Evolutionary conservation across 1,284 basidiomycete species (phyloP), one percentile per base, ranked within the genome.

Genomic region (Phellopilus nigrolimitatus): DNA sequence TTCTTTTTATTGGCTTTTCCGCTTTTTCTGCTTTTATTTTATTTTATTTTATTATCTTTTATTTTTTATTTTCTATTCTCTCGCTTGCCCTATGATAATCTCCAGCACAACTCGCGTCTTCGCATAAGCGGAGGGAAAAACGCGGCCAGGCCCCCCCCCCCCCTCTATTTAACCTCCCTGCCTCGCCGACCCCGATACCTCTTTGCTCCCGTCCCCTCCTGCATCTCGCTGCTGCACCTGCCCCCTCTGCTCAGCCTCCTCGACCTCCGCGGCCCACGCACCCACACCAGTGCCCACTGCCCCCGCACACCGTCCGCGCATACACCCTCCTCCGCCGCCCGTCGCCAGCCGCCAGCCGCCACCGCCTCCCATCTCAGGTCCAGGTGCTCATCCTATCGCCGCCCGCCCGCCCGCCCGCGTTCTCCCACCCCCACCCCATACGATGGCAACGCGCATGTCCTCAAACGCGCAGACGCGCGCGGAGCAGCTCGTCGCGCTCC

Each of bases 401-500:
- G 4, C 19, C 22, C 38, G 30, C 36, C 21, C 22, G 27, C n/a
- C 8, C 46, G 9, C 5, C 27, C 3, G 2, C 13, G 10, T 25
- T 31, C 28, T 47, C 40, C 46, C 45, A 22, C 33, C 42, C 17
- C 37, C 24, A 37, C 54, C 47, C 34, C 50, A 50, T 61, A 57
- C 54, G 57, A 58, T 53, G 57, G 59, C 37, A 60, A 55, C 54
- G 30, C 53, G 51, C 15, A 37, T 17, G n/a, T 37, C 57, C 56
- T 25, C 50, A 51, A 50, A 57, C 49, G 41, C 58, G 59, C 56
- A 41, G 38, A 59, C 61, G 37, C 56, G 70, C 49, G 62, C 74
- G 58, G 73, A 76, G 62, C 76, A 71, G 49, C 71, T 88, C 60
- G 72, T 85, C 66, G 72, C 85, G 7, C 79, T 85, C 59, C 86